Conservation (phyloP, 345 rosid genomes). For the Aegle marmelos region DNA sequence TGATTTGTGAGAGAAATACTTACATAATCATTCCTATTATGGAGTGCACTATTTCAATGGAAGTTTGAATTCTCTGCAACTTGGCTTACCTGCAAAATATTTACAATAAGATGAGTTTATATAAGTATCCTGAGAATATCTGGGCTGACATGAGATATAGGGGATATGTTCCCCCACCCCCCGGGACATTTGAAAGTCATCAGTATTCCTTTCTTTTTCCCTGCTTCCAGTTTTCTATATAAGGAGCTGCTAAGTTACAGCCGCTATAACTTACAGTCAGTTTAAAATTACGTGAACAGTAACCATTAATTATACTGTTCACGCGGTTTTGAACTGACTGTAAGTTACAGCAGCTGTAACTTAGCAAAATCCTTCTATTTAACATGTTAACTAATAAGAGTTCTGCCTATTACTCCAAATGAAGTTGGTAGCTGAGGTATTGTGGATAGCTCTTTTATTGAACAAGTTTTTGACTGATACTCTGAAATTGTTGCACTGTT, state of each 20-base stretch:
- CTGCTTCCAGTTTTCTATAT: background rate
- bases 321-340: too few relatives aligned
- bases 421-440: background rate
- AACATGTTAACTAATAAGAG: background rate
- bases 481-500: background rate
- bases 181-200: too few relatives aligned
- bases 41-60: background rate
- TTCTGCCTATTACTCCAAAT: background rate
- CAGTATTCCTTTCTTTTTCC: background rate
- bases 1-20: background rate
- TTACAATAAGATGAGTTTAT: background rate
- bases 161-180: too few relatives aligned
- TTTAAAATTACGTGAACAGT: too few relatives aligned
- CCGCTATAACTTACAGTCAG: too few relatives aligned
- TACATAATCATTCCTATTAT: background rate
- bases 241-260: too few relatives aligned
- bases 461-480: background rate
- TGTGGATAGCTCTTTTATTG: background rate
- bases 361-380: too few relatives aligned
- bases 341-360: too few relatives aligned
- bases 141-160: background rate
- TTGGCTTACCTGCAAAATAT: background rate
- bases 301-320: too few relatives aligned
- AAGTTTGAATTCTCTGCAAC: background rate
- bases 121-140: background rate